Percentiles rank a stretch among this genome's conserved stretches.
Conservation (phyloP, 2,329 filamentous ascomycete genomes). For the Fonsecaea multimorphosa region DNA sequence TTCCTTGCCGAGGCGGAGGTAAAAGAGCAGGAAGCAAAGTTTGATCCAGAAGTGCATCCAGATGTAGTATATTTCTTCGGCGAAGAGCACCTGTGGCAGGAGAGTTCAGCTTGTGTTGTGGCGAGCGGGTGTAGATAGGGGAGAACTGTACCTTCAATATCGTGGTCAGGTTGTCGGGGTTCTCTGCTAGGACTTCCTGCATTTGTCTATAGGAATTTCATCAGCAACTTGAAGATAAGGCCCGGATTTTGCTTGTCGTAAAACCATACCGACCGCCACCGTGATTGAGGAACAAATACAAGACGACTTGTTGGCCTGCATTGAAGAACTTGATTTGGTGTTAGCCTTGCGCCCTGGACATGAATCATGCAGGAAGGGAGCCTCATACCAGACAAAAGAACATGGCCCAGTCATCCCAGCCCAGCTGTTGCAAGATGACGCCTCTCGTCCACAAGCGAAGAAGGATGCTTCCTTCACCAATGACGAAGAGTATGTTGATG, state of each 20-base stretch:
- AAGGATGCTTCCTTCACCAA: background rate
- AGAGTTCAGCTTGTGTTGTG: background rate
- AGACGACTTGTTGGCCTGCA: background rate
- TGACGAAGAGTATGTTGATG: background rate
- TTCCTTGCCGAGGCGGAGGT: background rate
- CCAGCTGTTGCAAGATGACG: background rate
- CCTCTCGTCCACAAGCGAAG: background rate
- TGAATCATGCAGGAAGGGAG: background rate
- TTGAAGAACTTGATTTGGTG: background rate
- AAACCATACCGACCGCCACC: background rate
- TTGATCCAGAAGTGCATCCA: constrained; percentile 8
- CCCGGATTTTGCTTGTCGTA: no score
- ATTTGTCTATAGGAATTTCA: background rate
- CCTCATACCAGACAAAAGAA: background rate
- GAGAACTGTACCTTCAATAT: background rate
- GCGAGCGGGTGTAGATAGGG: background rate
- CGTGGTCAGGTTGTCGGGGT: background rate
- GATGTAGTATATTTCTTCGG: constrained; percentile 6
- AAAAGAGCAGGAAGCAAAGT: constrained; percentile 1
- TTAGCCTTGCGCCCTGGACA: background rate
- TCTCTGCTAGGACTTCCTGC: background rate
- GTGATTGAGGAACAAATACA: background rate
- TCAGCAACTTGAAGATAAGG: no score
- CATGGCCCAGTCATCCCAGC: background rate
- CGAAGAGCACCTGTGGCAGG: background rate